phyloP scores from a whole-genome alignment of 345 rosid species.

The Eucalyptus coolabah region DNA sequence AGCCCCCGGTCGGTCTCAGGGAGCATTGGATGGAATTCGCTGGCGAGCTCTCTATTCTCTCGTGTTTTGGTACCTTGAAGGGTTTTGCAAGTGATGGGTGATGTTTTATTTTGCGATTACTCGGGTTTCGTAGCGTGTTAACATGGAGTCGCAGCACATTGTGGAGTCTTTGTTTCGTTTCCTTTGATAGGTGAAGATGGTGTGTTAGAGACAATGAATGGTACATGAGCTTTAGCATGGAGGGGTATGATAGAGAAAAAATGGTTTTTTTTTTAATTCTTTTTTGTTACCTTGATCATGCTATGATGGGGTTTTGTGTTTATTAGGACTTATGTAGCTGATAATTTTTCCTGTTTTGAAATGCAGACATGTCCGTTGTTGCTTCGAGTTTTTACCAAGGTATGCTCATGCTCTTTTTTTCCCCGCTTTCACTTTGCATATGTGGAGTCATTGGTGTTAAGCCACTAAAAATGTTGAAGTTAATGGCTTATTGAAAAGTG shows the following conservation, averaged over 20 bases:
- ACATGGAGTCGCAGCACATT: not conserved
- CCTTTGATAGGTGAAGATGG: not conserved
- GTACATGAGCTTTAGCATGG: not conserved
- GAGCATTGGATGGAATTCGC: not conserved
- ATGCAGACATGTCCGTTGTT: constrained; percentile 87
- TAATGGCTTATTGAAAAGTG: not conserved
- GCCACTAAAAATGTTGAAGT: not conserved
- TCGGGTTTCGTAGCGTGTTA: not conserved
- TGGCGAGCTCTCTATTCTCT: not conserved
- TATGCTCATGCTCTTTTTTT: not conserved
- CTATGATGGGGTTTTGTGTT: not conserved
- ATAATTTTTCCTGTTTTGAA: not conserved
- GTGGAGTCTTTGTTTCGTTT: not conserved
- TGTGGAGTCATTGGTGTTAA: not conserved
- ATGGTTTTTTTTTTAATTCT: no score
- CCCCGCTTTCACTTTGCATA: not conserved
- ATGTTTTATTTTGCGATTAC: not conserved
- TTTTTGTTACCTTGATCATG: not conserved
- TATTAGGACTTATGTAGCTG: not conserved
- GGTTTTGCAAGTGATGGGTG: not conserved
- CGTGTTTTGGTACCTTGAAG: not conserved
- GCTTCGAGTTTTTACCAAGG: constrained; percentile 97
- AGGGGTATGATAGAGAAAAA: not conserved
- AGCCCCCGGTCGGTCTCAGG: not conserved
- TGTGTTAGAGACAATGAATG: not conserved